Percentiles rank a stretch among this genome's conserved stretches.
These are phyloP conservation scores for Carex littledalei DNA, from an alignment of 176 grass and related monocot genomes.

Conservation along the genomic window DNA sequence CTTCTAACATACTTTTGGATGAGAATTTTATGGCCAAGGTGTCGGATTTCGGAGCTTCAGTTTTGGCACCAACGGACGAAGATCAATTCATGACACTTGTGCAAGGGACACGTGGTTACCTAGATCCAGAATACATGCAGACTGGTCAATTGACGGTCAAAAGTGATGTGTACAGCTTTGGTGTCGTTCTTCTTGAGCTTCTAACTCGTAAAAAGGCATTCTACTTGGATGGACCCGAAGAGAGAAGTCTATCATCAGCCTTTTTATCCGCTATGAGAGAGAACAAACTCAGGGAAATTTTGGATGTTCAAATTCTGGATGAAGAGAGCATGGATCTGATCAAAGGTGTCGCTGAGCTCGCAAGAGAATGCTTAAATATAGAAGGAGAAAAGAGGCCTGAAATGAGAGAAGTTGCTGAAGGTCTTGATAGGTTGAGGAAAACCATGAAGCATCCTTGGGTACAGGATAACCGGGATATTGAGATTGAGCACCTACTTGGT, in stretches of 20 bases:
- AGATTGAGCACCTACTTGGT: slow-evolving; percentile 22
- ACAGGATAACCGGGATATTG: background rate
- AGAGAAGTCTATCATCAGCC: background rate
- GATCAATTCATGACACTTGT: background rate
- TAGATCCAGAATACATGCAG: slow-evolving; percentile 15
- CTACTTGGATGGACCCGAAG: background rate
- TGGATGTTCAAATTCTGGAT: slow-evolving; percentile 21
- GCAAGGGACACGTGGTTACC: slow-evolving; percentile 18
- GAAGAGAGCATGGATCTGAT: background rate
- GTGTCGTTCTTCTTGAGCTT: slow-evolving; percentile 28
- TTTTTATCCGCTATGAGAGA: slow-evolving; percentile 4
- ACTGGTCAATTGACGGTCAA: slow-evolving; percentile 15
- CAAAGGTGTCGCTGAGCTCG: background rate
- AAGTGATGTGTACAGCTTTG: slow-evolving; percentile 28
- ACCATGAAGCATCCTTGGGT: slow-evolving; percentile 24
- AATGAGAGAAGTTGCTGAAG: slow-evolving; percentile 44
- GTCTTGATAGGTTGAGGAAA: slow-evolving; percentile 32
- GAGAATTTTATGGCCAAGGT: slow-evolving; percentile 36
- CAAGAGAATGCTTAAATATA: slow-evolving; percentile 36
- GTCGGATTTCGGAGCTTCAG: slow-evolving; percentile 54
- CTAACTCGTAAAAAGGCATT: slow-evolving; percentile 17
- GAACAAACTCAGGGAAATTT: background rate
- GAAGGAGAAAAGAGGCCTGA: slow-evolving; percentile 31
- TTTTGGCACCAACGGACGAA: slow-evolving; percentile 29
- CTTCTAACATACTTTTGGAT: slow-evolving; percentile 49